These are phyloP conservation scores for Globisporangium paroecandrum DNA, from an alignment of 352 stramenopile species.

Conservation along the genomic window DNA sequence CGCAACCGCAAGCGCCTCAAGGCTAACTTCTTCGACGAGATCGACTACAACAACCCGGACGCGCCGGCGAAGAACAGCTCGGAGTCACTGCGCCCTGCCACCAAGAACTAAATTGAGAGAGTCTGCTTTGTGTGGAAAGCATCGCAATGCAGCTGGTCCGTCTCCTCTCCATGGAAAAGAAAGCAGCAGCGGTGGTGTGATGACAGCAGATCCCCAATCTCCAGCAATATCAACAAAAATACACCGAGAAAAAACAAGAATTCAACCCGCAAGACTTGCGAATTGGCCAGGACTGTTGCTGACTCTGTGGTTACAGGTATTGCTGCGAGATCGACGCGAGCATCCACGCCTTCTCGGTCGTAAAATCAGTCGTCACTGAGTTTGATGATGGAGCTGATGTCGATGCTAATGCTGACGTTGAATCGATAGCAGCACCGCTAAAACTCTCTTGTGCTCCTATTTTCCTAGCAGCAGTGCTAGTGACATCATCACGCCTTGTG, in stretches of 20 bases:
- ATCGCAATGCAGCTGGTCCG: background rate
- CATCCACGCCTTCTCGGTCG: constrained; percentile 36
- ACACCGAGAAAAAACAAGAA: constrained; percentile 11
- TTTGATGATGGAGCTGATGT: background rate
- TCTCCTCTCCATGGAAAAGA: background rate
- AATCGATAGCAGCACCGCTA: background rate
- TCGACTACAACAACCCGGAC: constrained; percentile 84
- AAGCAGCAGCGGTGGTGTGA: background rate
- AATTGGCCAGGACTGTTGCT: background rate
- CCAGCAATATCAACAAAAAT: background rate
- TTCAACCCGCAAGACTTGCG: constrained; percentile 4
- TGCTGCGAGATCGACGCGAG: constrained; percentile 32
- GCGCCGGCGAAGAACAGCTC: constrained; percentile 34
- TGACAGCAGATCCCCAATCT: background rate
- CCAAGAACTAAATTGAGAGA: constrained; percentile 53
- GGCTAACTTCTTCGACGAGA: constrained; percentile 58
- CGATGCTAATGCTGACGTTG: background rate
- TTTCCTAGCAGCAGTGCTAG: background rate
- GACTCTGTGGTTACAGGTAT: constrained; percentile 21
- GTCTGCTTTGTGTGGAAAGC: background rate
- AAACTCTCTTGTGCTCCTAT: background rate
- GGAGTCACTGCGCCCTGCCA: constrained; percentile 48
- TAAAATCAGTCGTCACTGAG: constrained; percentile 11
- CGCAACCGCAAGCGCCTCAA: constrained; percentile 57
- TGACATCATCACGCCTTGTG: background rate